Evolutionary conservation across 2,329 filamentous ascomycete genomes (phyloP).

Genomic region (Aspergillus clavatus): DNA sequence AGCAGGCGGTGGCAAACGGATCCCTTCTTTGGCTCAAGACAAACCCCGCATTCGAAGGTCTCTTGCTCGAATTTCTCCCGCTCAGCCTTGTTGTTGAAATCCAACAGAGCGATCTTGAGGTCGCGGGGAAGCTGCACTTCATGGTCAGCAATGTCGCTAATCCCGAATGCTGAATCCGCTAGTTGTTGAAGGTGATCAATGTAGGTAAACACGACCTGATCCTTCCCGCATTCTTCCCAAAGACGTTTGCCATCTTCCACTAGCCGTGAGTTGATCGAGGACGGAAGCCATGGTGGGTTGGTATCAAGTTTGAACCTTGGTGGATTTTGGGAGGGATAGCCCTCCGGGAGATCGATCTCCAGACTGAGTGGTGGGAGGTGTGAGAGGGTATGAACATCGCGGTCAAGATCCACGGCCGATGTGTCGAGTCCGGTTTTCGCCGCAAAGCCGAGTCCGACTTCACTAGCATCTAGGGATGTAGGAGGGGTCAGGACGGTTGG

Average conservation of each 20-base stretch:
- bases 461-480: conserved; percentile 34
- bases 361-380: conserved; percentile 55
- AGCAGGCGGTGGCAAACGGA: conserved; percentile 72
- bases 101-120: conserved; percentile 65
- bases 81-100: conserved; percentile 71
- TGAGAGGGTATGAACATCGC: conserved; percentile 45
- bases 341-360: conserved; percentile 49
- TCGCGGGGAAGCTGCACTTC: conserved; percentile 46
- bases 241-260: conserved; percentile 45
- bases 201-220: conserved; percentile 55
- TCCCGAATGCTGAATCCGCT: conserved; percentile 52
- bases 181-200: conserved; percentile 58
- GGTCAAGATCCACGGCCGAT: conserved; percentile 13
- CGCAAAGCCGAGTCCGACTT: conserved; percentile 13
- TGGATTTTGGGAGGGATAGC: conserved; percentile 52
- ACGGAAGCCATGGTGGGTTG: conserved; percentile 51
- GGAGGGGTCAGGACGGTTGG: conserved; percentile 39
- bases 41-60: conserved; percentile 84
- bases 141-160: conserved; percentile 37
- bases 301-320: conserved; percentile 49
- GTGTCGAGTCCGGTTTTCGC: conserved; percentile 22
- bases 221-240: conserved; percentile 58
- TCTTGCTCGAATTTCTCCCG: conserved; percentile 71
- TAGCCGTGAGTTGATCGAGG: conserved; percentile 41
- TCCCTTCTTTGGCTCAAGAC: conserved; percentile 89